Evolutionary conservation across 441 rosid species (phyloP).

Genomic region (Jatropha podagrica): DNA sequence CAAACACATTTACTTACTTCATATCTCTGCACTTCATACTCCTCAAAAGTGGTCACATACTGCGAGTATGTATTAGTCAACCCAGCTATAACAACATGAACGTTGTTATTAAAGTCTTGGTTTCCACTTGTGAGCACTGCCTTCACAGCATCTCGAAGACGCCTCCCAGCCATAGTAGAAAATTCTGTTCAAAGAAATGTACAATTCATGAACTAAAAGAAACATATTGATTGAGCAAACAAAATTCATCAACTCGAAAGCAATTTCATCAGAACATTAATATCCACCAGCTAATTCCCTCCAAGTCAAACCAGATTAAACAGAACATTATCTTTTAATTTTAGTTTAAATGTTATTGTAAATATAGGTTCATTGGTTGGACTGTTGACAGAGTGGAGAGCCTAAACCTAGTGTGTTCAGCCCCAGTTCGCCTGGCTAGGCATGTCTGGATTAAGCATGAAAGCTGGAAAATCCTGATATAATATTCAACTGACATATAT

Average conservation of each 20-base stretch:
- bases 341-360: neutral
- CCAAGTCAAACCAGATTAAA: neutral
- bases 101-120: slow-evolving; percentile 39
- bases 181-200: slow-evolving; percentile 56
- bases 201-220: slow-evolving; percentile 6
- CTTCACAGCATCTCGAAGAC: slow-evolving; percentile 91
- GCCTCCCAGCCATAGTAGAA: slow-evolving; percentile 98
- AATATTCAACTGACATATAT: too few relatives aligned
- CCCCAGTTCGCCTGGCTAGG: neutral
- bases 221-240: neutral
- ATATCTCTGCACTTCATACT: slow-evolving; percentile 85
- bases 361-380: neutral
- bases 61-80: slow-evolving; percentile 92
- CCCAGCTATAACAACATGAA: slow-evolving; percentile 87
- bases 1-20: slow-evolving; percentile 53
- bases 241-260: neutral
- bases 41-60: slow-evolving; percentile 89
- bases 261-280: neutral
- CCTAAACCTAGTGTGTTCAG: neutral
- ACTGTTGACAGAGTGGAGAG: neutral
- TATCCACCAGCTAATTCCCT: slow-evolving; percentile 1
- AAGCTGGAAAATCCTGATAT: too few relatives aligned
- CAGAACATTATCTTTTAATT: neutral
- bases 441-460: too few relatives aligned
- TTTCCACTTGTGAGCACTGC: slow-evolving; percentile 52